Evolutionary conservation across 2,329 filamentous ascomycete species (phyloP), one percentile per base, ranked within the genome.

Genomic region (Colletotrichum zoysiae): DNA sequence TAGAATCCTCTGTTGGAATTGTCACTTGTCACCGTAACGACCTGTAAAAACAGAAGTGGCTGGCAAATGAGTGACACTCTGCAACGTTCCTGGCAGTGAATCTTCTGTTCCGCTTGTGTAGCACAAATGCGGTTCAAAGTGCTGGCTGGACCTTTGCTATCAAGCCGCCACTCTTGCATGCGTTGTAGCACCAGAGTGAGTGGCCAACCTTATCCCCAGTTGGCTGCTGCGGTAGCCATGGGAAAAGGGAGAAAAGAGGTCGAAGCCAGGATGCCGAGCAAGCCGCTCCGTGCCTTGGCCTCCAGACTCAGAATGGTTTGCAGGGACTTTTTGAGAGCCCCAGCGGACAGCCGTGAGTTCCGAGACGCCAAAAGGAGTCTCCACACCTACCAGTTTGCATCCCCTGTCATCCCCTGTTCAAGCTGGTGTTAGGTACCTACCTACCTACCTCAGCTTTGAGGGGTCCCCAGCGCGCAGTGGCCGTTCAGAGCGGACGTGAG

Each of bases 1-100:
- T 44, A 48, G 60, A 59, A 55, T 14, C 42, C n/a, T 23, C 40
- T 26, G 48, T 59, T 70, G 65, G 70, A 70, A 70, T 70, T 72
- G 55, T 40, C 26, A 42, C 65, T 42, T 40, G 26, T 70, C 59
- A 50, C 65, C 53, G 53, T 59, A 69, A 60, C 65, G 56, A 72
- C 70, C 38, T n/a, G 16, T 9, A 16, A 40, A 40, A 40, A 23
- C 26, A 46, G n/a, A 33, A 42, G 38, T 38, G 20, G 46, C 20
- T 3, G 48, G 5, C 60, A 53, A 30, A 63, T 63, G 35, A 40
- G n/a, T 42, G 35, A 38, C 53, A 53, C 20, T 20, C 30, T 64
- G 51, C 59, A 69, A 51, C 69, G 69, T 71, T 71, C 69, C 69
- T 71, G 35, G 18, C 65, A 51, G 20, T 26, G n/a, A 30, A 46